Evolutionary conservation across 202 grass and related monocot genomes (phyloP).

Genomic region (Hordeum pubiflorum): DNA sequence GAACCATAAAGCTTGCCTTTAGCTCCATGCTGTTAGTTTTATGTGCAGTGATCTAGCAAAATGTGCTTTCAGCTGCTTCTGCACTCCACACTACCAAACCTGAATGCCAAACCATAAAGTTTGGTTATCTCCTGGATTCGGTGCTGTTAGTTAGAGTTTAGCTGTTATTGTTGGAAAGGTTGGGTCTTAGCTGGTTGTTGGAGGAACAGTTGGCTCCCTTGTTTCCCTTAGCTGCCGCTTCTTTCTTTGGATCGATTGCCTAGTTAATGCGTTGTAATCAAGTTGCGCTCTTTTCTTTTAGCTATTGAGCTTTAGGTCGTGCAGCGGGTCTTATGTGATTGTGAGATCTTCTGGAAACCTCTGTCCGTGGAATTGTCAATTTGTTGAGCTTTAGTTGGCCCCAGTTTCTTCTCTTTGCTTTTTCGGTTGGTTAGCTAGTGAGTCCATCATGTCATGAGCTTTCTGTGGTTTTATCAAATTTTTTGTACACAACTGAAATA

Average conservation of each 20-base stretch:
- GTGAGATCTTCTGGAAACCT: background rate
- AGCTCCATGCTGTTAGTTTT: background rate
- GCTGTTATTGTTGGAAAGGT: constrained; percentile 7
- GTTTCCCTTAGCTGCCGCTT: background rate
- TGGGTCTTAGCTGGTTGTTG: constrained; percentile 12
- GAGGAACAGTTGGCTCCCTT: constrained; percentile 20
- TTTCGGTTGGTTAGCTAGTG: constrained; percentile 23
- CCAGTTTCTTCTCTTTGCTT: constrained; percentile 12
- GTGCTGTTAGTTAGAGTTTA: constrained; percentile 12
- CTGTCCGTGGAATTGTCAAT: background rate
- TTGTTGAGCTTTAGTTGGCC: background rate
- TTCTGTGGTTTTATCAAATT: background rate
- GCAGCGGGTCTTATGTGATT: background rate
- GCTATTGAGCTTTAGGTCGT: background rate
- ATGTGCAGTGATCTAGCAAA: background rate
- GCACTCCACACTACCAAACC: background rate
- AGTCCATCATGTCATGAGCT: background rate
- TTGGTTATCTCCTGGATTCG: background rate
- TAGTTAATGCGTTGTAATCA: constrained; percentile 17
- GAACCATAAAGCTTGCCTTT: constrained; percentile 14
- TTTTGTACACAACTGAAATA: background rate
- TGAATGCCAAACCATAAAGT: background rate
- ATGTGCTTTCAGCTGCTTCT: background rate
- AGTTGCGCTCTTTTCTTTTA: background rate
- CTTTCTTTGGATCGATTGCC: constrained; percentile 4